phyloP scores from a whole-genome alignment of 2,329 filamentous ascomycete species.

The Aspergillus tanneri region DNA sequence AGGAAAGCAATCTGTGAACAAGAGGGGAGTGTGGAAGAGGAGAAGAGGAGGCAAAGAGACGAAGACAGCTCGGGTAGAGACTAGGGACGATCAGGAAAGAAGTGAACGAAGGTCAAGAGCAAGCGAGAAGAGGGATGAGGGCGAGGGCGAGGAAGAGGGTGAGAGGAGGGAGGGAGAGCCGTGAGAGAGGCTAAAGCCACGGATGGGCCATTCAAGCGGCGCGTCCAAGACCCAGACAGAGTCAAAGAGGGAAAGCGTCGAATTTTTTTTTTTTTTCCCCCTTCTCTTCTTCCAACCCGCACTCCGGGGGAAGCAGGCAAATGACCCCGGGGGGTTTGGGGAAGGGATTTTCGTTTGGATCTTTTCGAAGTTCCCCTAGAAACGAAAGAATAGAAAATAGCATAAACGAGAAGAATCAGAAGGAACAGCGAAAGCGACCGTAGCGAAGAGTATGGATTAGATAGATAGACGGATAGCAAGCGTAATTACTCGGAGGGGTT shows the following conservation, averaged over 20 bases:
- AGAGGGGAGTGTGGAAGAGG: slow-evolving; percentile 11
- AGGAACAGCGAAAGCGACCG: too few relatives aligned
- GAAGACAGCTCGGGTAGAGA: slow-evolving; percentile 15
- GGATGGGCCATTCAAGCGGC: slow-evolving; percentile 29
- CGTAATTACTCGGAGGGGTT: slow-evolving; percentile 5
- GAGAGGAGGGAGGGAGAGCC: slow-evolving; percentile 12
- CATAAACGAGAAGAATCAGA: too few relatives aligned
- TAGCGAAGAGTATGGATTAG: too few relatives aligned
- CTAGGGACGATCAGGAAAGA: slow-evolving; percentile 3
- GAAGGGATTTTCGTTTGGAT: background rate
- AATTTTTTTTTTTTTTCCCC: slow-evolving; percentile 23
- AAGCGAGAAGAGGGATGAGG: slow-evolving; percentile 8
- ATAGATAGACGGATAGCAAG: too few relatives aligned
- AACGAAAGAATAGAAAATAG: too few relatives aligned
- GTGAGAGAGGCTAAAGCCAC: slow-evolving; percentile 24
- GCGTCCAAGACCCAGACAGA: slow-evolving; percentile 24
- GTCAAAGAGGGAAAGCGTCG: slow-evolving; percentile 29
- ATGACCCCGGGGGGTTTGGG: background rate
- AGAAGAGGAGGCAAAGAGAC: slow-evolving; percentile 11
- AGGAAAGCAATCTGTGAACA: slow-evolving; percentile 6
- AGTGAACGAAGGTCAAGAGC: slow-evolving; percentile 2
- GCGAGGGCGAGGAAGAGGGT: slow-evolving; percentile 13
- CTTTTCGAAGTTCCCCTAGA: too few relatives aligned
- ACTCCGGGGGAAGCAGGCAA: background rate
- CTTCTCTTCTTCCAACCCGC: slow-evolving; percentile 13